Conservation (phyloP, 768 basidiomycete species). For the Sarcomyxa edulis region DNA sequence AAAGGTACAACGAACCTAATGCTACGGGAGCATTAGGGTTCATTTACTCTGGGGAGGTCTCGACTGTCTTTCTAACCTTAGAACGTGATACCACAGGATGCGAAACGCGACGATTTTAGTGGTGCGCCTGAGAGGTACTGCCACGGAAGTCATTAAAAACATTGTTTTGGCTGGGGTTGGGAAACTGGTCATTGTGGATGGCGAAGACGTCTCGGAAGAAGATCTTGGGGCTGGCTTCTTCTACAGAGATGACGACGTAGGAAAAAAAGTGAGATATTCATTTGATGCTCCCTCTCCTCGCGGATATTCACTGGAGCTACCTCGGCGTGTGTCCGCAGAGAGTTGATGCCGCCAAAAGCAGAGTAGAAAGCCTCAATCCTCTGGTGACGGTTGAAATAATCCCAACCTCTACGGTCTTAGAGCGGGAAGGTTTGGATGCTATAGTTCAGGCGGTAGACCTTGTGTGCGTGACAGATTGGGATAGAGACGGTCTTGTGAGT, state of each 20-base stretch:
- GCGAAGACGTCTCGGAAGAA: constrained; percentile 66
- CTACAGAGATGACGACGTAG: constrained; percentile 90
- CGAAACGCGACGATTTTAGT: constrained; percentile 88
- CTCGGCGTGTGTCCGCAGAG: constrained; percentile 50
- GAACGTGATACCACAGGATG: constrained; percentile 63
- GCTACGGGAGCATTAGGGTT: no score
- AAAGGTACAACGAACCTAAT: no score
- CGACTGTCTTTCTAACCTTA: no score
- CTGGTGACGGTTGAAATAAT: constrained; percentile 78
- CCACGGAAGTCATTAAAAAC: constrained; percentile 95
- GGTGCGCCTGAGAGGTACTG: constrained; percentile 71
- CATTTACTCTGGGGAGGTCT: no score
- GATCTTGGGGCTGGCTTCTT: constrained; percentile 94
- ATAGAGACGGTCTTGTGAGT: constrained; percentile 66
- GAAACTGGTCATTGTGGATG: constrained; percentile 79
- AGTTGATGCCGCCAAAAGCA: constrained; percentile 76
- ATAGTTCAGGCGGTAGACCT: constrained; percentile 70
- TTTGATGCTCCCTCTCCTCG: constrained; percentile 8
- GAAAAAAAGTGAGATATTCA: constrained; percentile 74
- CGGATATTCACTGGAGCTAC: constrained; percentile 36
- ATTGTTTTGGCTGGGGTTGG: constrained; percentile 97
- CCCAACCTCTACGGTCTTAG: constrained; percentile 41
- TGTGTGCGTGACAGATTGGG: constrained; percentile 82
- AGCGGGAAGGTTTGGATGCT: constrained; percentile 47
- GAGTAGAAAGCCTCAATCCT: constrained; percentile 89